Base-by-base conservation (phyloP, 1,284 basidiomycete genomes). In the Leccinum subfulvum region DNA sequence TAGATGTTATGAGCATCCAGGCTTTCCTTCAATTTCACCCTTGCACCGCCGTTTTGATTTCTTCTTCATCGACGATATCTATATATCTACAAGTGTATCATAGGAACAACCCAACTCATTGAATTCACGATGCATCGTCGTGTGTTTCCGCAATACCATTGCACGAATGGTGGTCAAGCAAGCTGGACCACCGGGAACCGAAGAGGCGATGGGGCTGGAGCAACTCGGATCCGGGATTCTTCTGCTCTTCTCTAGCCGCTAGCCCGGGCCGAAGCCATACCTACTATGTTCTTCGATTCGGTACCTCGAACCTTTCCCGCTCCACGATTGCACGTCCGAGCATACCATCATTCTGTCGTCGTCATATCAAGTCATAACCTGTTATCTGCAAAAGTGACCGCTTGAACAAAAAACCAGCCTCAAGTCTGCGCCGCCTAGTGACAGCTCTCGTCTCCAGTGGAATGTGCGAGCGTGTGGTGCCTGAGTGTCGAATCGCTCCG, bases 11-110 rank as follows among this genome's bases (percentile, higher is more conserved):
- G 21, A 8, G 47, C 47, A 49, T 13, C 18, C 18, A 21, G 44
- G 18, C 18, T 49, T 13, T 49, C 11, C 44, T 5, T 47, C 11
- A 13, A 0, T 47, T 47, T 21, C 18, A 21, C 44, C 18, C 44
- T 47, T 21, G 14, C 44, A 11, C 44, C n/a, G 13, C 6, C 47
- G 21, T 49, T 26, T n/a, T 16, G 52, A 28, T 52, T 52, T 23
- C 13, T 52, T 23, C 13, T 52, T 26, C 14, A 52, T 52, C n/a
- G 16, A 53, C 26, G 52, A 53, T 53, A 53, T 53, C 26, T 53
- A 53, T 53, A 26, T 28, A 53, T 26, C 52, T 53, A 53, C 52
- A 53, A 26, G 52, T 53, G 52, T 53, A 53, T 53, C 52, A 53
- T 53, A 51, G 21, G 47, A 51, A 23, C 47, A 51, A 51, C 47